These are phyloP conservation scores for Colletotrichum sp. DNA, from an alignment of 2,329 filamentous ascomycete species.

Conservation along the genomic window DNA sequence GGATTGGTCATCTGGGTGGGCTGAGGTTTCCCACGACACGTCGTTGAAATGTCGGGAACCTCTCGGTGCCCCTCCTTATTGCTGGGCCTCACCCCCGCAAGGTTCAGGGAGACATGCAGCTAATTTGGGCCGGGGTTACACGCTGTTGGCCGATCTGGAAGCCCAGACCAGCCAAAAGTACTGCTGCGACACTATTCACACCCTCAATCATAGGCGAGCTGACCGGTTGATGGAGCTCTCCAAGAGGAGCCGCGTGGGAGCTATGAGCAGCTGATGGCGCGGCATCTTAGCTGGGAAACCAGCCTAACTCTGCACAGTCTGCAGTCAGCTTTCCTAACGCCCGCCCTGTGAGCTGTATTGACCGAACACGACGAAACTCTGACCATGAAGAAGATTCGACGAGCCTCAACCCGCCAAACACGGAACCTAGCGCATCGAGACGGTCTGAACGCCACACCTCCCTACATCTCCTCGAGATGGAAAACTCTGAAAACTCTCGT, in stretches of 20 bases:
- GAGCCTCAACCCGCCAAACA: not conserved
- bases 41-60: not conserved
- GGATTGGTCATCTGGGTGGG: constrained; percentile 17
- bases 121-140: not conserved
- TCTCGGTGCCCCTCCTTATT: not conserved
- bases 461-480: not conserved
- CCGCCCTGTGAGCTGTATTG: not conserved
- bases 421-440: not conserved
- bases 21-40: not conserved
- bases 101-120: not conserved
- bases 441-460: not conserved
- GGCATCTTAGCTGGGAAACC: not conserved
- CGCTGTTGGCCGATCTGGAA: constrained; percentile 5
- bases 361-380: not conserved
- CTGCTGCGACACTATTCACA: not conserved
- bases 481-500: not conserved
- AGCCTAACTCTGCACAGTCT: not conserved
- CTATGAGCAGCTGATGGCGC: constrained; percentile 4
- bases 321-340: not conserved
- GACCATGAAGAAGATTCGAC: not conserved
- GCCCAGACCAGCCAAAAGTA: not conserved
- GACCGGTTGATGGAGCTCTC: not conserved
- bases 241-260: not conserved
- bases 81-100: constrained; percentile 5
- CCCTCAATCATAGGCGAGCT: not conserved